Evolutionary conservation across 208 protist species (phyloP).

Genomic region (Trypanosoma boissoni): DNA sequence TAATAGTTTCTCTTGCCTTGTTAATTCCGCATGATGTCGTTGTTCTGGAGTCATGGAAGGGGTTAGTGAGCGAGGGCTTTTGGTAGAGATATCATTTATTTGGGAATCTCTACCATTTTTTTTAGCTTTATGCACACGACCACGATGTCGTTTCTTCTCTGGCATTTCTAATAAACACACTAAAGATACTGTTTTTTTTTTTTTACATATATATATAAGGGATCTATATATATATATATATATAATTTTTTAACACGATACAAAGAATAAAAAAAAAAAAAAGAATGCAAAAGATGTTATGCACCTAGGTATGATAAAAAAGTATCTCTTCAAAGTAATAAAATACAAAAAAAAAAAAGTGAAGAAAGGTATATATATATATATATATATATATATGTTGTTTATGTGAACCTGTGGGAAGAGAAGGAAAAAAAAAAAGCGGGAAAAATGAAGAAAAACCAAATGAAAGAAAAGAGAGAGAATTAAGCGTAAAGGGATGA

Average conservation of each 20-base stretch:
- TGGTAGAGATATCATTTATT: neutral
- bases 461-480: neutral
- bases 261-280: too few species aligned
- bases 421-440: neutral
- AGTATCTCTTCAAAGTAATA: too few species aligned
- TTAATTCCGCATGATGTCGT: neutral
- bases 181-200: neutral
- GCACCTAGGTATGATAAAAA: too few species aligned
- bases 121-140: too few species aligned
- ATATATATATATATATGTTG: neutral
- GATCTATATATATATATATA: constrained; percentile 5
- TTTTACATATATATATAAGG: neutral
- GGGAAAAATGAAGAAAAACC: neutral
- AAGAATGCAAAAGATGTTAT: too few species aligned
- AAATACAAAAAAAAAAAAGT: neutral
- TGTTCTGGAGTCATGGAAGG: neutral
- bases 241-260: too few species aligned
- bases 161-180: too few species aligned
- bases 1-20: neutral
- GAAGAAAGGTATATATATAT: neutral
- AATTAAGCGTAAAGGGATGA: too few species aligned
- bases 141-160: too few species aligned
- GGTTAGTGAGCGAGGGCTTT: too few species aligned
- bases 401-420: too few species aligned
- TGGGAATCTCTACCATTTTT: neutral